Conservation (phyloP, 352 stramenopile species). For the Discostella stelligera region DNA sequence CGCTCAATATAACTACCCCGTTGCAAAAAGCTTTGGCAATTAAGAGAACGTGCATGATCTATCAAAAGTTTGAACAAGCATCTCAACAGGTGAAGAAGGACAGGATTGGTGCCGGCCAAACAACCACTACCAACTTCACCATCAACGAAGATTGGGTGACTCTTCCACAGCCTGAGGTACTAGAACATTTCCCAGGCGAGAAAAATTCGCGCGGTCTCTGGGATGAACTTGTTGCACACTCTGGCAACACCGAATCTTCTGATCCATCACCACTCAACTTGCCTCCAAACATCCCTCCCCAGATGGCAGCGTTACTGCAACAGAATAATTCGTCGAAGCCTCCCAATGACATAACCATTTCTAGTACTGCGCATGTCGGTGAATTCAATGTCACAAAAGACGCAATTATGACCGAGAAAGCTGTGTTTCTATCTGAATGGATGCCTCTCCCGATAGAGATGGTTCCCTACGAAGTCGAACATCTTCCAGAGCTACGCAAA, state of each 20-base stretch:
- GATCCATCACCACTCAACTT: constrained; percentile 10
- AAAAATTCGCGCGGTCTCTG: constrained; percentile 53
- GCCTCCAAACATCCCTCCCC: constrained; percentile 30
- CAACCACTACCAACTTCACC: constrained; percentile 53
- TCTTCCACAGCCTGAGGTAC: constrained; percentile 31
- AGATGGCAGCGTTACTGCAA: constrained; percentile 42
- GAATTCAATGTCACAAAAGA: constrained; percentile 51
- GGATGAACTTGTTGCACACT: constrained; percentile 44
- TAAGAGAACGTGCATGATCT: constrained; percentile 59
- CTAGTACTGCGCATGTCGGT: constrained; percentile 44
- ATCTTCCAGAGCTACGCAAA: constrained; percentile 45
- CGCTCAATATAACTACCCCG: constrained; percentile 49
- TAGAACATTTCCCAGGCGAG: constrained; percentile 48
- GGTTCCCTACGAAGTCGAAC: constrained; percentile 49
- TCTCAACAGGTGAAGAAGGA: constrained; percentile 47
- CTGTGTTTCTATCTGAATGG: constrained; percentile 45
- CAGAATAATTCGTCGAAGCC: constrained; percentile 31
- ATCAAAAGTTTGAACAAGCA: constrained; percentile 55
- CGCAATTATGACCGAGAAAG: constrained; percentile 38
- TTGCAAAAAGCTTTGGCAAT: constrained; percentile 49
- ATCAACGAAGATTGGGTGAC: constrained; percentile 57
- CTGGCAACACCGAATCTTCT: constrained; percentile 27
- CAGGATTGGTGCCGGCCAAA: constrained; percentile 53
- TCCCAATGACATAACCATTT: constrained; percentile 44
- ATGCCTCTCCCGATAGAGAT: constrained; percentile 45